Evolutionary conservation across 192 early-diverging fungal genomes (phyloP), one percentile per base, ranked within the genome.

Genomic region (Podila verticillata): DNA sequence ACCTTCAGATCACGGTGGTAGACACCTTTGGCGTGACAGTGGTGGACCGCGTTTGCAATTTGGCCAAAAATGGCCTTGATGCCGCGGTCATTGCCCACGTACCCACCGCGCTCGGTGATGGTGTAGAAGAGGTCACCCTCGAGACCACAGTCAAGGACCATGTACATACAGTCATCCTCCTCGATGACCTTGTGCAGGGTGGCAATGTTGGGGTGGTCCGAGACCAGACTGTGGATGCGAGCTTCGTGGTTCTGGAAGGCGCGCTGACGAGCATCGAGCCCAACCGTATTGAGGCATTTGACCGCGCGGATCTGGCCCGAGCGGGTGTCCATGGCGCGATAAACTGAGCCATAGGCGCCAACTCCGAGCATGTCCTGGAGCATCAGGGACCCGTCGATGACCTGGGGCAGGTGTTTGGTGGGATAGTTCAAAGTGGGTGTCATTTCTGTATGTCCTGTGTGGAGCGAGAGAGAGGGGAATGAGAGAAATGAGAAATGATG

Each of bases 81-180:
- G 32, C 93, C 93, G 22, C 82, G 59, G 72, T 97, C 95, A 30
- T 90, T 89, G 70, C 86, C 84, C 19, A 89, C 68, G 44, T 94
- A 91, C 24, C 87, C 90, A 51, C 93, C 93, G 13, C 92, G 88
- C 31, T 89, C 90, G 10, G 96, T 95, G 70, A 99, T 98, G 32
- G 89, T 91, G 47, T 95, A 94, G 83, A 99, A 99, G 36, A 99
- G 83, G 87, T 99, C 97, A 31, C 97, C 96, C 34, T 94, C 96
- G 22, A 86, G 86, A 7, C 94, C 95, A 61, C 88, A 90, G 84
- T 94, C 93, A 72, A 94, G 85, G 36, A 92, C 84, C 60, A 94
- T 83, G 68, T 90, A 91, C 48, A 90, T 69, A 69, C 72, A 84
- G 65, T 89, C 90, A 56, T 80, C 67, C 8, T 89, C 88, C 59